Conservation (phyloP, 140 eudicot species). For the Anethum foeniculum region DNA sequence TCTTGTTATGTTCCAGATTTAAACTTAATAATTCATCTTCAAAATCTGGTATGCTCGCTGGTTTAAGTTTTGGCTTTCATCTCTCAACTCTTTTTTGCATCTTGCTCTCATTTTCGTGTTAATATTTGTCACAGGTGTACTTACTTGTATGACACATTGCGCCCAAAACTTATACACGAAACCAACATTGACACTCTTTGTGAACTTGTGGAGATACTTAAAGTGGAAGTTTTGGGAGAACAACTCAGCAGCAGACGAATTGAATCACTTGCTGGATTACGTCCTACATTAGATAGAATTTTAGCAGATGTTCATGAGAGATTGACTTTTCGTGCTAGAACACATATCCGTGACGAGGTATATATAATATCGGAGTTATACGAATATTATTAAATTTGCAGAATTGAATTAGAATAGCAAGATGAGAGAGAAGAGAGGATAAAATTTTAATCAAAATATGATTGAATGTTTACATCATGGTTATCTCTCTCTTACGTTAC, state of each 20-base stretch:
- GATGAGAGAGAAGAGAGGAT: background rate
- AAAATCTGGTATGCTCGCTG: background rate
- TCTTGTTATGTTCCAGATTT: background rate
- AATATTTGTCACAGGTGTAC: conserved; percentile 60
- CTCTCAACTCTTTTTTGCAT: background rate
- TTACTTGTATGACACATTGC: conserved; percentile 75
- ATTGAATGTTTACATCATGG: background rate
- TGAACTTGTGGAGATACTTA: conserved; percentile 97
- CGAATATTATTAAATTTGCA: background rate
- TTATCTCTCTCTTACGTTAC: background rate
- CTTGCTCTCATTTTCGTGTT: conserved; percentile 6
- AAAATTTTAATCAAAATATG: background rate
- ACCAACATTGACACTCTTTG: conserved; percentile 83
- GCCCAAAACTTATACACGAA: conserved; percentile 91
- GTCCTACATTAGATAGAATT: conserved; percentile 85
- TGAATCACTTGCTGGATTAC: conserved; percentile 86
- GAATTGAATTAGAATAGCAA: background rate
- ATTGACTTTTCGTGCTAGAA: conserved; percentile 93
- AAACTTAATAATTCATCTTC: background rate
- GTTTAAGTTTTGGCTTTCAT: background rate
- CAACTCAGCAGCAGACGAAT: conserved; percentile 68
- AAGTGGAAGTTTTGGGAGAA: conserved; percentile 90
- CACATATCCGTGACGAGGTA: conserved; percentile 96
- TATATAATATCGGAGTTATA: background rate
- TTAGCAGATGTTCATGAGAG: conserved; percentile 97